Percentiles rank a stretch among this genome's conserved stretches.
These are phyloP conservation scores for Scutellaria barbata DNA, from an alignment of 257 asterid genomes.

Conservation along the genomic window DNA sequence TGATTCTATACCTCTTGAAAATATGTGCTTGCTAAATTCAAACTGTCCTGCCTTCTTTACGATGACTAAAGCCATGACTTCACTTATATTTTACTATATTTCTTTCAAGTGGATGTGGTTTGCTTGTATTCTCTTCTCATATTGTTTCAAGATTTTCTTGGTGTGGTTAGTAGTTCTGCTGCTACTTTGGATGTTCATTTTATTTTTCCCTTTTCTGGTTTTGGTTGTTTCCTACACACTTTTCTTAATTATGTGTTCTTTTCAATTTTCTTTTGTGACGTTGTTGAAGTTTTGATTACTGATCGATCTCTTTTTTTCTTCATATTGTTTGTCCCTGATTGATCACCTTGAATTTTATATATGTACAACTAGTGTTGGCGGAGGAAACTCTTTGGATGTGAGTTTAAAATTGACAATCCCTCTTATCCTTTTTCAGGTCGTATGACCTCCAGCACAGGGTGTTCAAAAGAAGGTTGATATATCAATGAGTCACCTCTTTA, in stretches of 20 bases:
- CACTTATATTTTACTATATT: constrained; percentile 7
- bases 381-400: not conserved
- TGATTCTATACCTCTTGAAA: constrained; percentile 24
- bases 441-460: constrained; percentile 42
- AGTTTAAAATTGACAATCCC: constrained; percentile 22
- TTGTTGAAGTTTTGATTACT: constrained; percentile 19
- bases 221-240: constrained; percentile 17
- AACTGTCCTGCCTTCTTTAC: not conserved
- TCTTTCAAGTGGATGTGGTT: not conserved
- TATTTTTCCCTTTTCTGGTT: not conserved
- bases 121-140: not conserved
- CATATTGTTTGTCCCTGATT: not conserved
- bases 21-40: constrained; percentile 25
- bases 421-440: constrained; percentile 51
- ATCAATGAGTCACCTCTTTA: constrained; percentile 31
- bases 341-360: constrained; percentile 15
- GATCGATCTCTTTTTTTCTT: not conserved
- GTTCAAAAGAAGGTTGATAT: constrained; percentile 31
- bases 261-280: not conserved
- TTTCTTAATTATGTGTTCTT: not conserved
- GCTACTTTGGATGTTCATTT: constrained; percentile 14
- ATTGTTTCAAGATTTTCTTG: constrained; percentile 25
- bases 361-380: not conserved
- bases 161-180: not conserved
- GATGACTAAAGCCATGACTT: constrained; percentile 2